phyloP scores from a whole-genome alignment of 305 asterid species.

The Fraxinus nigra region DNA sequence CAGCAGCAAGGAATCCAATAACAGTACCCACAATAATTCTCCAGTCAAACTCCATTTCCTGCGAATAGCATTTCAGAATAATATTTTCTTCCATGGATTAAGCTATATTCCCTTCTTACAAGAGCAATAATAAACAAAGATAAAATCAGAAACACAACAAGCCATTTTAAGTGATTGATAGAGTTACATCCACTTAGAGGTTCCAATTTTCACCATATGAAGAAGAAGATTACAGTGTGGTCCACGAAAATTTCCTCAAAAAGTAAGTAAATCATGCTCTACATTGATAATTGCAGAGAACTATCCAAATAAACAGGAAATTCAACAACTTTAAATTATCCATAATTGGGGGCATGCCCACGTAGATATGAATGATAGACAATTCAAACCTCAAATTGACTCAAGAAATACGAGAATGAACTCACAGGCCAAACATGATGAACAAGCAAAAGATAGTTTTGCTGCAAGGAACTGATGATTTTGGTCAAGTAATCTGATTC shows the following conservation, averaged over 20 bases:
- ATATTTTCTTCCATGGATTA: neutral
- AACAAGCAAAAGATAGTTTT: constrained; percentile 25
- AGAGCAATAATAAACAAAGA: neutral
- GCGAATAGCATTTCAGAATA: constrained; percentile 11
- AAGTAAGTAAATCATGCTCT: neutral
- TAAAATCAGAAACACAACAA: neutral
- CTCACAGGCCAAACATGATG: constrained; percentile 72
- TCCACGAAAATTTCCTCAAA: neutral
- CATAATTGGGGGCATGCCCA: neutral
- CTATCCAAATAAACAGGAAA: neutral
- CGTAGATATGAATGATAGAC: neutral
- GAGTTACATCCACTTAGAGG: neutral
- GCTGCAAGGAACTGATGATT: constrained; percentile 31
- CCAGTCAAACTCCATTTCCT: constrained; percentile 65
- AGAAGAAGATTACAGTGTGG: neutral
- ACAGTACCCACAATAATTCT: constrained; percentile 45
- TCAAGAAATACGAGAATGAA: neutral
- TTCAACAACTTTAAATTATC: neutral
- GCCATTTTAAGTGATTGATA: neutral
- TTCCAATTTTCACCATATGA: neutral
- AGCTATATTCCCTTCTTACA: neutral
- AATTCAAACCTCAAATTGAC: neutral
- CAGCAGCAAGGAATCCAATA: constrained; percentile 72
- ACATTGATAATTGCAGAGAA: neutral
- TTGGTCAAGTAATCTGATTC: constrained; percentile 32